Evolutionary conservation across 108 stramenopile species (phyloP).

Genomic region (Bacterosira constricta): DNA sequence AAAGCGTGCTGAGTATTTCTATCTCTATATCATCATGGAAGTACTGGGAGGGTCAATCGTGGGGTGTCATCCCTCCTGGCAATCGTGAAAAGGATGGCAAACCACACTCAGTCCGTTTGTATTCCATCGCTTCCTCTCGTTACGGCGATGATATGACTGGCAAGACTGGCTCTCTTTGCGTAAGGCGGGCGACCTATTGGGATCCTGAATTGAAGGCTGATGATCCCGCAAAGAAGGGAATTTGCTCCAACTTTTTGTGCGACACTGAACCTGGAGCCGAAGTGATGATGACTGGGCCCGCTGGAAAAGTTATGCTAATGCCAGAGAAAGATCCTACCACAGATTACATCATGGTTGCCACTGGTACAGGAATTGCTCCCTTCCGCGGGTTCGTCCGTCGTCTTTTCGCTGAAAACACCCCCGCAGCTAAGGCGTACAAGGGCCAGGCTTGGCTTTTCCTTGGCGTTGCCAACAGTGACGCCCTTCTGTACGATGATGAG

Average conservation of each 20-base stretch:
- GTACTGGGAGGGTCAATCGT: constrained; percentile 90
- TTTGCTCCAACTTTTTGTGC: constrained; percentile 98
- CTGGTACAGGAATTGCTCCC: constrained; percentile 97
- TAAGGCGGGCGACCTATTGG: constrained; percentile 95
- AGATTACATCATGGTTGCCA: constrained; percentile 98
- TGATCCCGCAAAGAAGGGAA: constrained; percentile 97
- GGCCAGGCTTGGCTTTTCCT: constrained; percentile 98
- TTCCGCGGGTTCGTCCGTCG: constrained; percentile 97
- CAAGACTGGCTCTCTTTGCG: constrained; percentile 94
- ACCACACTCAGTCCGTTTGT: constrained; percentile 95
- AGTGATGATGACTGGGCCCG: constrained; percentile 92
- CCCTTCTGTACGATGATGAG: constrained; percentile 95
- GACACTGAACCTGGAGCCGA: constrained; percentile 90
- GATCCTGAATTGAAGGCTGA: constrained; percentile 94
- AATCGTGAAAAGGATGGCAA: constrained; percentile 94
- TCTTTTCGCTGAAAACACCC: constrained; percentile 93
- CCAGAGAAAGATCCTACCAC: constrained; percentile 93
- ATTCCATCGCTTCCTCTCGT: constrained; percentile 97
- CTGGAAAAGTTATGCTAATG: constrained; percentile 98
- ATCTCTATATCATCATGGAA: no score
- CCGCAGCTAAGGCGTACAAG: constrained; percentile 89
- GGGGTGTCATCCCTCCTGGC: constrained; percentile 95
- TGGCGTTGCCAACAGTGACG: constrained; percentile 94
- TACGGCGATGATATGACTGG: constrained; percentile 98
- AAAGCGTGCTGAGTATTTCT: no score